These are phyloP conservation scores for Selaginella moellendorffii DNA, from an alignment of 75 land plant species.

Conservation along the genomic window DNA sequence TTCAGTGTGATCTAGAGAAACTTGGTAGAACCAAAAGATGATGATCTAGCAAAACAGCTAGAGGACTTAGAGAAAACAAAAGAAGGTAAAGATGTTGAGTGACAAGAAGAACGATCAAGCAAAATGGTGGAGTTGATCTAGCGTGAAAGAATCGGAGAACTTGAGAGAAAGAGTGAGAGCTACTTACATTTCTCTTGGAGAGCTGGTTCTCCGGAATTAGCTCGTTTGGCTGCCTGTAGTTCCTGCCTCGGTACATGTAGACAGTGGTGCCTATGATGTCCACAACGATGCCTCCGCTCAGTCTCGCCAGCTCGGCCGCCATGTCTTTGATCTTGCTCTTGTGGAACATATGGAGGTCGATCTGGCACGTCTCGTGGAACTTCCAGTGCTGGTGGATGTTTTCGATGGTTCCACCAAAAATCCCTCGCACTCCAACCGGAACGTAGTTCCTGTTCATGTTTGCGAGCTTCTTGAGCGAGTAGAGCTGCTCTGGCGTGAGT, in stretches of 20 bases:
- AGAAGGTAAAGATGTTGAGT: no score
- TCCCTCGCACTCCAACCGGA: conserved; percentile 91
- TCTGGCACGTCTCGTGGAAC: conserved; percentile 95
- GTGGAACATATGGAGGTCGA: conserved; percentile 78
- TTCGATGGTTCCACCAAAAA: conserved; percentile 96
- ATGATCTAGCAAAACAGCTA: no score
- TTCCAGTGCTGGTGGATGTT: conserved; percentile 99
- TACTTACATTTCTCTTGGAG: conserved; percentile 78
- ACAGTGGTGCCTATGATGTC: conserved; percentile 81
- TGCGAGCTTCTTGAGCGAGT: conserved; percentile 79
- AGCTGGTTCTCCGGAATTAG: conserved; percentile 73
- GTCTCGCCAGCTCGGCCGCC: conserved; percentile 80
- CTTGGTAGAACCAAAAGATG: no score
- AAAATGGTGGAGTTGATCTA: background rate
- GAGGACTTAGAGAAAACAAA: no score
- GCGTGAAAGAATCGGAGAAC: background rate
- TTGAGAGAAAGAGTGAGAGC: no score
- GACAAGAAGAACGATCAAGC: conserved; percentile 9
- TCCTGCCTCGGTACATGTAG: conserved; percentile 93
- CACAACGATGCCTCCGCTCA: conserved; percentile 93
- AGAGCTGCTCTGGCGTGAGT: conserved; percentile 82
- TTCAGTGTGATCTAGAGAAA: no score
- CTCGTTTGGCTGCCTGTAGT: conserved; percentile 73
- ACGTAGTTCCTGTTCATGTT: conserved; percentile 87
- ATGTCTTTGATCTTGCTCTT: conserved; percentile 82